Percentiles rank a stretch among this genome's conserved stretches.
phyloP scores from a whole-genome alignment of 2,329 filamentous ascomycete genomes.

The Stagonosporopsis tanaceti region DNA sequence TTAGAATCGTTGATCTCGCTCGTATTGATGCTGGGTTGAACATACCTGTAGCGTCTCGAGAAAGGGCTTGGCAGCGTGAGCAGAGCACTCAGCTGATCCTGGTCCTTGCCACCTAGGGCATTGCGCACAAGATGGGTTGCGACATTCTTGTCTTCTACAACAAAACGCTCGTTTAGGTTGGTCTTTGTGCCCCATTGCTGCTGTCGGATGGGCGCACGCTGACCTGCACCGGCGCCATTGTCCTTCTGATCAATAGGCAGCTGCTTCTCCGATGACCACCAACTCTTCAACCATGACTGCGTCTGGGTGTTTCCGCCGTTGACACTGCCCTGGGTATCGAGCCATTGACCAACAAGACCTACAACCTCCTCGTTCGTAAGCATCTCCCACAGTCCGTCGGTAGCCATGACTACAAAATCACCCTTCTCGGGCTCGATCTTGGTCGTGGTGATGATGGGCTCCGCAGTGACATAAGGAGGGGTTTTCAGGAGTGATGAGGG shows the following conservation, averaged over 20 bases:
- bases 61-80: conserved; percentile 92
- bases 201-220: conserved; percentile 86
- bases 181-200: conserved; percentile 88
- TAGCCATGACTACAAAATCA: conserved; percentile 95
- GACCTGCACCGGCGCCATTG: conserved; percentile 67
- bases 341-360: conserved; percentile 94
- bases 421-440: conserved; percentile 87
- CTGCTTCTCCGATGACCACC: conserved; percentile 65
- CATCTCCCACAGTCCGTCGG: conserved; percentile 99
- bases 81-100: conserved; percentile 91
- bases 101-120: conserved; percentile 89
- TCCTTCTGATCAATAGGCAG: conserved; percentile 78
- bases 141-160: conserved; percentile 93
- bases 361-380: conserved; percentile 98
- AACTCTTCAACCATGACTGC: conserved; percentile 74
- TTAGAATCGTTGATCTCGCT: background rate
- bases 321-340: conserved; percentile 73
- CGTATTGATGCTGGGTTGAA: background rate
- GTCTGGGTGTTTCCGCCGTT: conserved; percentile 47
- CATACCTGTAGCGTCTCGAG: conserved; percentile 86
- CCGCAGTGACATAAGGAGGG: conserved; percentile 95
- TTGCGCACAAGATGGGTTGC: conserved; percentile 96
- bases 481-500: conserved; percentile 82
- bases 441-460: conserved; percentile 92
- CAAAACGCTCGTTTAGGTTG: conserved; percentile 79